These are phyloP conservation scores for Skeletonema grethae DNA, from an alignment of 108 stramenopile genomes.

Conservation along the genomic window DNA sequence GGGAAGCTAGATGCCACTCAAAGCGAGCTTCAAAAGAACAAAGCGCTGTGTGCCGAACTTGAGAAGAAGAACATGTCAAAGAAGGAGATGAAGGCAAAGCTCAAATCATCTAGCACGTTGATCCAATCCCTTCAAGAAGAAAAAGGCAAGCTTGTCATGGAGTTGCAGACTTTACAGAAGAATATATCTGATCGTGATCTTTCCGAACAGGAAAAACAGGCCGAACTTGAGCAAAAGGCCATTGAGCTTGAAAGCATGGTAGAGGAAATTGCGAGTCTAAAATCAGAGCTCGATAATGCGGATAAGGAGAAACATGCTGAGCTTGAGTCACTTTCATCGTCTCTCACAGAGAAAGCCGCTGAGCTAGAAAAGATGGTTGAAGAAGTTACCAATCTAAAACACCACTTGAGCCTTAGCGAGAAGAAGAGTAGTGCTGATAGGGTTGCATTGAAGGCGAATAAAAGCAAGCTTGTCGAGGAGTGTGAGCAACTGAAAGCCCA, in stretches of 20 bases:
- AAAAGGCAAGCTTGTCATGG: not conserved
- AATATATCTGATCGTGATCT: not conserved
- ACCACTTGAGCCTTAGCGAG: constrained; percentile 9
- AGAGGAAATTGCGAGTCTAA: not conserved
- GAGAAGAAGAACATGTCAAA: constrained; percentile 12
- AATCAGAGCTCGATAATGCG: constrained; percentile 4
- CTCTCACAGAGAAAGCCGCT: constrained; percentile 9
- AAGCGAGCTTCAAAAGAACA: not conserved
- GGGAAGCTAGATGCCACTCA: constrained; percentile 3
- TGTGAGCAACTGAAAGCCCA: constrained; percentile 4
- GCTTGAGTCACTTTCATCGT: constrained; percentile 13
- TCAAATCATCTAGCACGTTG: not conserved
- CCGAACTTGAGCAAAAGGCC: not conserved
- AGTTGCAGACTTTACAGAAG: constrained; percentile 1
- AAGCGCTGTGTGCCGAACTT: not conserved
- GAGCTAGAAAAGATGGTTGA: constrained; percentile 3
- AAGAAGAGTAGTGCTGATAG: constrained; percentile 7
- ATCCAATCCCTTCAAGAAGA: constrained; percentile 1
- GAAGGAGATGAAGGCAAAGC: constrained; percentile 1
- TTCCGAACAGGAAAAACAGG: not conserved
- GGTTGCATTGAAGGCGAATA: not conserved
- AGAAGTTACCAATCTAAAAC: constrained; percentile 10
- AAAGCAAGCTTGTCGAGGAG: constrained; percentile 4
- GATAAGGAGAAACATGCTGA: constrained; percentile 10
- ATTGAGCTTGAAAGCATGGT: constrained; percentile 3